Conservation (phyloP, 495 filamentous ascomycete genomes). For the Neurospora sp. region DNA sequence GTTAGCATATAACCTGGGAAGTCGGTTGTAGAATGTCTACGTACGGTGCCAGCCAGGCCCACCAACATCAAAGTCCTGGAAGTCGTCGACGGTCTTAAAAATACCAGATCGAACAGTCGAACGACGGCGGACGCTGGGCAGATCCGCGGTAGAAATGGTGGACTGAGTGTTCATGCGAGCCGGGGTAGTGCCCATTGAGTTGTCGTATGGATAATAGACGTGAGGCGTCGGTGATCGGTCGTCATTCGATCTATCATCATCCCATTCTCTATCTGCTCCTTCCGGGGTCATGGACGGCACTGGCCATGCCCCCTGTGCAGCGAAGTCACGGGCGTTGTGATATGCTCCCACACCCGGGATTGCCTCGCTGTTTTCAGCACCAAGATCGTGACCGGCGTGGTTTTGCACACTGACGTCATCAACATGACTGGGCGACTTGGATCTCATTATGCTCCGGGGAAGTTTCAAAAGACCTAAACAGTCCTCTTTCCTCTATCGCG, state of each 20-base stretch:
- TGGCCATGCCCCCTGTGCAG: background rate
- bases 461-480: background rate
- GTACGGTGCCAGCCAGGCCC: conserved; percentile 30
- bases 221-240: background rate
- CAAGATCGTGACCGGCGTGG: background rate
- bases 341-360: background rate
- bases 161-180: background rate
- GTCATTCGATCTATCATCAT: background rate
- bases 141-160: background rate
- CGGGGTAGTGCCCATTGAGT: background rate
- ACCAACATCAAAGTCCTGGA: conserved; percentile 29
- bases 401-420: background rate
- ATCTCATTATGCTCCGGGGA: background rate
- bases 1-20: background rate
- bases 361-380: background rate
- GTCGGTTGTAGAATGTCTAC: background rate
- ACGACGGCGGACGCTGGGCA: conserved; percentile 19
- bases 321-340: background rate
- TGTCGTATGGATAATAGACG: background rate
- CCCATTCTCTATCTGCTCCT: background rate
- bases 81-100: conserved; percentile 33
- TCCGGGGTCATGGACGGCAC: background rate
- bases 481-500: background rate
- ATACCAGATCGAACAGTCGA: conserved; percentile 23
- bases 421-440: background rate